A percentile compares a stretch with the other conserved stretches of the same genome.
Evolutionary conservation across 768 basidiomycete genomes (phyloP).

Genomic region (Trametes punicea): DNA sequence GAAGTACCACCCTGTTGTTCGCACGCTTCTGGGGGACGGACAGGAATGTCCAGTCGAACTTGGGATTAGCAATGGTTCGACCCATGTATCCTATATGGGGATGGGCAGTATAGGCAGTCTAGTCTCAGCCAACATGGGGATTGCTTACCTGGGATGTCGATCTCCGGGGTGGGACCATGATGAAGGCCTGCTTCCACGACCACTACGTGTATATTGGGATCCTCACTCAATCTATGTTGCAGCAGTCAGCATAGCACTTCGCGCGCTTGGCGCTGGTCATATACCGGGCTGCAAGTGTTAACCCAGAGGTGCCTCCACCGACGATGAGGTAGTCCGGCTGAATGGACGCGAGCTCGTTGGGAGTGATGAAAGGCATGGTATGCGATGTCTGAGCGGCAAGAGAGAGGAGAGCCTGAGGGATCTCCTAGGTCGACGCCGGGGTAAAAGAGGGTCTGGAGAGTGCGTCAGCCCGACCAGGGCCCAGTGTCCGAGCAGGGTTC

Average conservation of each 20-base stretch:
- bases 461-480: neutral
- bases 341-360: neutral
- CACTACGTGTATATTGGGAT: neutral
- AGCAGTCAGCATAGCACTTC: neutral
- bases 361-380: neutral
- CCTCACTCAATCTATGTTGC: neutral
- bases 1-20: neutral
- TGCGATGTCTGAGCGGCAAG: conserved; percentile 28
- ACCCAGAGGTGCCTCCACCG: neutral
- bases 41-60: neutral
- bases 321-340: neutral
- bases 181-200: neutral
- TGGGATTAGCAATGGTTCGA: neutral
- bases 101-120: neutral
- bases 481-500: neutral
- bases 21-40: neutral
- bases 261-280: neutral
- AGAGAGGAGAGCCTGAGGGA: conserved; percentile 48
- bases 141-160: neutral
- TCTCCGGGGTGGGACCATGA: neutral
- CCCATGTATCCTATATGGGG: neutral
- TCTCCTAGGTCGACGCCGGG: neutral
- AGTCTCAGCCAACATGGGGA: neutral
- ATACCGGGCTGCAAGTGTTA: neutral
- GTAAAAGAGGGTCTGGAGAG: neutral